A percentile compares a stretch with the other conserved stretches of the same genome.
Conservation (phyloP, 768 basidiomycete genomes). For the Amylocystis lapponica region DNA sequence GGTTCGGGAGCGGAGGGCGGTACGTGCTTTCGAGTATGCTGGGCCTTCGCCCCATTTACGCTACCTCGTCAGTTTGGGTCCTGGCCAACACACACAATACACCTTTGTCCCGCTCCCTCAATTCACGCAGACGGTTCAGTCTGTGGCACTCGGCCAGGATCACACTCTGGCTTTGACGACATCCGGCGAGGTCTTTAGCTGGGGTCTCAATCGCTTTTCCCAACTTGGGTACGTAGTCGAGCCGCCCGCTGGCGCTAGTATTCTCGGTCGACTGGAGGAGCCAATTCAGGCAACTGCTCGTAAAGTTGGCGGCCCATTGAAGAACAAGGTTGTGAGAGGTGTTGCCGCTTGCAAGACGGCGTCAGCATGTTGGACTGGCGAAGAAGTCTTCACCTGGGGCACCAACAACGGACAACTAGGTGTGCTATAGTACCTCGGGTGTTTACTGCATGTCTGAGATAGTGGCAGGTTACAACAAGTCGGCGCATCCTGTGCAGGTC, state of each 20-base stretch:
- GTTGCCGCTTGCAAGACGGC: constrained; percentile 84
- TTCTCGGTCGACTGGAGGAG: constrained; percentile 47
- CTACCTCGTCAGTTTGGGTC: constrained; percentile 51
- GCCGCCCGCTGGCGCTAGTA: constrained; percentile 28
- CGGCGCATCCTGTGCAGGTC: constrained; percentile 67
- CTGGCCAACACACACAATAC: constrained; percentile 74
- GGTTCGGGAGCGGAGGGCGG: constrained; percentile 87
- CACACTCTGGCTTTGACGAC: constrained; percentile 86
- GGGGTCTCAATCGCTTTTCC: constrained; percentile 86
- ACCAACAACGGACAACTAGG: constrained; percentile 92
- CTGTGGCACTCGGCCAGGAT: constrained; percentile 87
- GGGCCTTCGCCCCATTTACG: not conserved
- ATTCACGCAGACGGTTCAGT: constrained; percentile 48
- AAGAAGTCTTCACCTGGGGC: constrained; percentile 83
- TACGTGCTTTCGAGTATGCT: constrained; percentile 26
- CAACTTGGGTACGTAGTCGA: constrained; percentile 89
- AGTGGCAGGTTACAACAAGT: constrained; percentile 66
- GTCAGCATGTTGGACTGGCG: constrained; percentile 82
- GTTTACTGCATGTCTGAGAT: not conserved
- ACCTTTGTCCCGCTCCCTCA: constrained; percentile 44
- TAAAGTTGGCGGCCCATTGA: constrained; percentile 67
- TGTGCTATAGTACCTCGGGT: constrained; percentile 21
- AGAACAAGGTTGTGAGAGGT: constrained; percentile 73
- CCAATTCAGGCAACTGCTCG: constrained; percentile 72
- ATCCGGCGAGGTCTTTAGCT: constrained; percentile 78